phyloP scores from a whole-genome alignment of 805 yeast species.

The Wilhelminamyces savonicus region DNA sequence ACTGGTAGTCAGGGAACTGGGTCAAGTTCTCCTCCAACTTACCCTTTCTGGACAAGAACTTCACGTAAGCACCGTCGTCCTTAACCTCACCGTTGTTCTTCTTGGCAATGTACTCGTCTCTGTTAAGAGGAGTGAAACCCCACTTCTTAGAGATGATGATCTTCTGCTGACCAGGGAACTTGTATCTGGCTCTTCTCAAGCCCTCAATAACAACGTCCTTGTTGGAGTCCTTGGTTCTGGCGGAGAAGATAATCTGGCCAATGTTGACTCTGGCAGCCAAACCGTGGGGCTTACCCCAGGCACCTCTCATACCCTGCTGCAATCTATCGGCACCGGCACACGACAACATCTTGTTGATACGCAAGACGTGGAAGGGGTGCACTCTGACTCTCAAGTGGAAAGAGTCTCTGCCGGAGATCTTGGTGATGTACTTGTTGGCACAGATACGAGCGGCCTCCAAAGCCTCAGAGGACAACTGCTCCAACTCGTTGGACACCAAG shows the following conservation, averaged over 20 bases:
- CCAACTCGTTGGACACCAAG: slow-evolving; percentile 98
- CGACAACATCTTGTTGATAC: slow-evolving; percentile 99
- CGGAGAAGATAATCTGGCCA: slow-evolving; percentile 97
- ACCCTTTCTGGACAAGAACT: slow-evolving; percentile 97
- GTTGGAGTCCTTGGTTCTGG: slow-evolving; percentile 97
- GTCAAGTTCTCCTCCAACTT: slow-evolving; percentile 84
- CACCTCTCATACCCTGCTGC: slow-evolving; percentile 99
- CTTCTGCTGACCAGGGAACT: slow-evolving; percentile 99
- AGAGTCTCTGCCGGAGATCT: slow-evolving; percentile 95
- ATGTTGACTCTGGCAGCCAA: slow-evolving; percentile 98
- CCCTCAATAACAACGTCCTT: slow-evolving; percentile 97
- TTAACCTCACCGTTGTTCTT: slow-evolving; percentile 97
- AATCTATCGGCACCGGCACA: slow-evolving; percentile 99
- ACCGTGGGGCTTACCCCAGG: slow-evolving; percentile 99
- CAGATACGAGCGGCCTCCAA: slow-evolving; percentile 99
- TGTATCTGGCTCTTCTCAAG: slow-evolving; percentile 99
- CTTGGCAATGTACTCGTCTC: slow-evolving; percentile 91
- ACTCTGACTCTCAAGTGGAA: slow-evolving; percentile 99
- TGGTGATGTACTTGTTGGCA: slow-evolving; percentile 99
- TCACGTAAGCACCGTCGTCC: slow-evolving; percentile 99
- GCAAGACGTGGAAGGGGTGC: slow-evolving; percentile 99
- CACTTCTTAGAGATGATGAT: slow-evolving; percentile 99
- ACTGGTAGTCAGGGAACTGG: slow-evolving; percentile 86
- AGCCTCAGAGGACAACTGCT: slow-evolving; percentile 99
- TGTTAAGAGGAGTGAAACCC: slow-evolving; percentile 99